Evolutionary conservation across 1,284 basidiomycete species (phyloP).

Genomic region (Peniophora sp.): DNA sequence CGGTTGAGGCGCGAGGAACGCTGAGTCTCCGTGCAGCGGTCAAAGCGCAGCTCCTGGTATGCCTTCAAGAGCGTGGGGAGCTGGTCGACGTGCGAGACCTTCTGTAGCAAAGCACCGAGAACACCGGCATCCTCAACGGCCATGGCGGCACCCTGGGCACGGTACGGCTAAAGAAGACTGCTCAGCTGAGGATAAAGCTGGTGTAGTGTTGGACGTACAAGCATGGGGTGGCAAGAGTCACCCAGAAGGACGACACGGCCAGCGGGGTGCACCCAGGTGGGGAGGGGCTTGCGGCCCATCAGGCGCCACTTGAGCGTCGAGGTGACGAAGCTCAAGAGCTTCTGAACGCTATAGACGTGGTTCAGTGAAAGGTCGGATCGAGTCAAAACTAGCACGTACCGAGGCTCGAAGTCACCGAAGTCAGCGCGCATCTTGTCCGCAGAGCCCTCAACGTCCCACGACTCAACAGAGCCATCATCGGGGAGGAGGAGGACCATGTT

Average conservation of each 20-base stretch:
- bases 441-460: slow-evolving; percentile 20
- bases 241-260: slow-evolving; percentile 41
- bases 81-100: slow-evolving; percentile 29
- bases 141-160: slow-evolving; percentile 23
- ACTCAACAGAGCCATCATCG: slow-evolving; percentile 20
- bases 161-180: slow-evolving; percentile 15
- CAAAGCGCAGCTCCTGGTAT: slow-evolving; percentile 41
- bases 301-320: slow-evolving; percentile 26
- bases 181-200: neutral
- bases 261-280: slow-evolving; percentile 39
- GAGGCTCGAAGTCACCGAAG: slow-evolving; percentile 25
- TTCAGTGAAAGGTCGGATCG: neutral
- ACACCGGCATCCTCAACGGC: slow-evolving; percentile 46
- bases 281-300: slow-evolving; percentile 27
- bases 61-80: slow-evolving; percentile 36
- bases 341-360: slow-evolving; percentile 17
- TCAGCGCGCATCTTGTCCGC: slow-evolving; percentile 22
- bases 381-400: slow-evolving; percentile 13
- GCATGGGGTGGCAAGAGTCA: slow-evolving; percentile 43
- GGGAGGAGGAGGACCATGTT: slow-evolving; percentile 23
- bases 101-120: slow-evolving; percentile 38
- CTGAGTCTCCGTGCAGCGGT: slow-evolving; percentile 30
- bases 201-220: slow-evolving; percentile 20
- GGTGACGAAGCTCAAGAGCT: slow-evolving; percentile 33
- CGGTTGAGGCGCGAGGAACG: slow-evolving; percentile 32